A percentile compares a stretch with the other conserved stretches of the same genome.
phyloP scores from a whole-genome alignment of 108 stramenopile genomes.

The Licmophora abbreviata region DNA sequence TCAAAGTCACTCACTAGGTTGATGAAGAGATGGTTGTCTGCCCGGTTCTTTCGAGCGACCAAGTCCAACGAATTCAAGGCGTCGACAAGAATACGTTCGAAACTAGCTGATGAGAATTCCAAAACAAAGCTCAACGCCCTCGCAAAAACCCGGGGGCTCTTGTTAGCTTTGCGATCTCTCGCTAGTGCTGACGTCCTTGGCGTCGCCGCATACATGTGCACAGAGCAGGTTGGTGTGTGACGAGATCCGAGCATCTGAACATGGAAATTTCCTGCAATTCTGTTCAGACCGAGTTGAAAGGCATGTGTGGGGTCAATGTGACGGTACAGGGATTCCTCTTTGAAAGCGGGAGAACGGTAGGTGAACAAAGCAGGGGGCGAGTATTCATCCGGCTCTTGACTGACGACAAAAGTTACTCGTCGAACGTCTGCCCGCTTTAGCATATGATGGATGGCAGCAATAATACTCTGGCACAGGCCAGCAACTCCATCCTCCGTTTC shows the following conservation, averaged over 20 bases:
- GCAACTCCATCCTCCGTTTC: slow-evolving; percentile 36
- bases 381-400: slow-evolving; percentile 21
- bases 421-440: slow-evolving; percentile 66
- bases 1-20: slow-evolving; percentile 85
- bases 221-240: slow-evolving; percentile 78
- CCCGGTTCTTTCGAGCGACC: slow-evolving; percentile 21
- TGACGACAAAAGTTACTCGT: slow-evolving; percentile 72
- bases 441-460: slow-evolving; percentile 28
- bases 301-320: slow-evolving; percentile 91
- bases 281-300: slow-evolving; percentile 82
- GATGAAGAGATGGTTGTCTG: slow-evolving; percentile 95
- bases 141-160: slow-evolving; percentile 66
- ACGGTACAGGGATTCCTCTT: slow-evolving; percentile 89
- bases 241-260: slow-evolving; percentile 64
- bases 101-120: slow-evolving; percentile 65
- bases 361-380: slow-evolving; percentile 86
- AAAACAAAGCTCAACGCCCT: slow-evolving; percentile 74
- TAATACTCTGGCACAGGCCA: slow-evolving; percentile 31
- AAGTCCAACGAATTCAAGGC: slow-evolving; percentile 89
- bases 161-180: slow-evolving; percentile 79
- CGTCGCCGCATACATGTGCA: slow-evolving; percentile 90
- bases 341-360: slow-evolving; percentile 73
- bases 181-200: slow-evolving; percentile 69
- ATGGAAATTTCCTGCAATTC: slow-evolving; percentile 85
- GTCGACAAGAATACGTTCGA: slow-evolving; percentile 92